Evolutionary conservation across 768 basidiomycete species (phyloP), one percentile per base, ranked within the genome.

Genomic region (Tephrocybe sp.): DNA sequence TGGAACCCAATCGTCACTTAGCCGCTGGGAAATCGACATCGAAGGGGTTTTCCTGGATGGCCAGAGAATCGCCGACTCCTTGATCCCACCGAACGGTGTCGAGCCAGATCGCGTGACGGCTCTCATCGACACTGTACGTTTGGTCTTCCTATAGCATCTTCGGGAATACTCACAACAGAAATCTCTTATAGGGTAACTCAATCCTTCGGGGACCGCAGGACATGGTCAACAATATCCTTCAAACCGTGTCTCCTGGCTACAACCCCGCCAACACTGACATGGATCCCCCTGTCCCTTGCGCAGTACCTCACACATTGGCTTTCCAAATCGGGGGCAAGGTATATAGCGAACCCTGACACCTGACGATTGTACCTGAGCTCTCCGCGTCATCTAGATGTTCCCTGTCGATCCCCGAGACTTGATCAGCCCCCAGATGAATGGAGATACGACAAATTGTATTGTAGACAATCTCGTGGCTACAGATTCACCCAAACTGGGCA

Each of bases 381-480:
- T 45, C 22, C 4, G 9, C 45, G 12, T 29, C 22, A 15, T 27
- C 19, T 60, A 73, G 67, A 71, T 76, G 50, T 88, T 88, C 59
- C 79, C 84, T 0, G 73, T 87, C 24, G 86, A 88, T 61, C 84
- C 86, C 4, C 77, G 84, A 18, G 86, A 88, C 63, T 83, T 88
- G 47, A 72, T 82, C 31, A 69, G 72, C 13, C 72, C 76, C 31
- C 56, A 60, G 11, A 57, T 57, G 27, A 47, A 62, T 0, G 67
- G 61, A 13, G 63, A 76, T 36, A 68, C 70, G 0, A 62, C 68
- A 12, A 69, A 64, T 2, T 88, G 86, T 52, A 62, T 70, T 13
- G 77, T 83, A 3, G 69, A 73, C 56, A 82, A 80, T 41, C 43
- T 88, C 23, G 80, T 78, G 0, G 47, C 72, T 3, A 87, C 84